Base-by-base conservation (phyloP, 163 green algal species). In the Prototheca wickerhamii region DNA sequence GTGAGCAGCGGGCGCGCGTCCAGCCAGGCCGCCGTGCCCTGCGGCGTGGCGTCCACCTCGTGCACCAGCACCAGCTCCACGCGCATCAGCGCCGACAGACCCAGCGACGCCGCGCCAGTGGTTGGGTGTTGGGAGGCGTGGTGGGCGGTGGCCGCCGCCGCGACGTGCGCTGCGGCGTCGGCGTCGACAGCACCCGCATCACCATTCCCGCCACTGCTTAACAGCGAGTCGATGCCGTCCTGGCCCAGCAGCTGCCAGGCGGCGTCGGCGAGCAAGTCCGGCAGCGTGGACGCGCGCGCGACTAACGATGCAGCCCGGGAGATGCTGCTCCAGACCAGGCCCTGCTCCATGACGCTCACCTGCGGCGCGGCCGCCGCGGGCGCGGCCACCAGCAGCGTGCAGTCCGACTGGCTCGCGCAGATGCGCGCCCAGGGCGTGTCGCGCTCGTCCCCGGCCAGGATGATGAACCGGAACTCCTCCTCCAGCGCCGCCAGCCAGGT, bases 381-480 rank as follows among this genome's bases (percentile, higher is more conserved):
- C 53, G 60, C 52, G 20, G 76, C 82, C 15, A 88, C 82, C 64
- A 93, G 76, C 20, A 93, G 69, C 23, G 88, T 79, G 58, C 77
- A 87, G 69, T 93, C 86, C 6, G 86, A 84, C 70, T 86, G 75
- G 33, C 71, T 72, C 29, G 85, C 70, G 60, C 86, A 93, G 51
- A 93, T 72, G 23, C 61, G 68, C 5, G 75, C 80, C 86, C 86
- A 93, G 10, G 68, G 67, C 4, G 69, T 78, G 12, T 68, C 35
- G 29, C 64, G 58, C 23, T 65, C 61, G 63, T 90, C 86, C 2
- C 65, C 81, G 65, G 86, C 74, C 34, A 93, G 72, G 34, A 93
- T 34, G 64, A 93, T 89, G 76, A 91, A 93, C 35, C 76, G 74
- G 72, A 84, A 87, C 44, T 87, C 79, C 68, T 93, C 86, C 69